These are phyloP conservation scores for Postia placenta DNA, from an alignment of 768 basidiomycete species.

Conservation along the genomic window DNA sequence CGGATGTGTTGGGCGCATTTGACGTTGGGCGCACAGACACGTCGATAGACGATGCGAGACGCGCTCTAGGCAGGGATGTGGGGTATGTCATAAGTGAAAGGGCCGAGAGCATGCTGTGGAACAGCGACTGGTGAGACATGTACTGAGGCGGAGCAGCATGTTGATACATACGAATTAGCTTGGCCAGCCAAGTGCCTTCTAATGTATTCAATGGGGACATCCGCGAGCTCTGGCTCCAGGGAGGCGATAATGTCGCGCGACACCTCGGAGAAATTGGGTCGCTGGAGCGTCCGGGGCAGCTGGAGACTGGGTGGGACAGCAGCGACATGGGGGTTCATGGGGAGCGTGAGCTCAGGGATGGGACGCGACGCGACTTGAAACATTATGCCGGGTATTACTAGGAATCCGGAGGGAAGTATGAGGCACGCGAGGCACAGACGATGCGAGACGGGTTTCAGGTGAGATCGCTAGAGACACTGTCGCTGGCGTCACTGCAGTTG, in stretches of 20 bases:
- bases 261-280: conserved; percentile 58
- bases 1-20: conserved; percentile 10
- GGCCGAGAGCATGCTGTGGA: conserved; percentile 19
- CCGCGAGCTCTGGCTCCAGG: conserved; percentile 45
- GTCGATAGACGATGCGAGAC: conserved; percentile 20
- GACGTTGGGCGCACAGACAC: conserved; percentile 21
- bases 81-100: conserved; percentile 20
- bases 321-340: conserved; percentile 14
- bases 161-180: conserved; percentile 18
- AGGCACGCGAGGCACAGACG: conserved; percentile 1
- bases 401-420: background rate
- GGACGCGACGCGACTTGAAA: conserved; percentile 25
- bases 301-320: conserved; percentile 39
- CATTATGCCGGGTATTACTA: conserved; percentile 11
- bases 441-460: background rate
- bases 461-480: background rate
- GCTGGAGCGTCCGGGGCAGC: conserved; percentile 70
- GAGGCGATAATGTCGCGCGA: conserved; percentile 50
- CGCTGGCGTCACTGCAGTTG: background rate
- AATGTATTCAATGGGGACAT: conserved; percentile 64
- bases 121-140: background rate
- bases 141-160: background rate
- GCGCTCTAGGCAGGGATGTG: conserved; percentile 21
- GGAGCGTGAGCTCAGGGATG: conserved; percentile 16
- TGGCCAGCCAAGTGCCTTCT: conserved; percentile 29